Base-by-base conservation (phyloP, 768 basidiomycete genomes). In the Mycena filopes region DNA sequence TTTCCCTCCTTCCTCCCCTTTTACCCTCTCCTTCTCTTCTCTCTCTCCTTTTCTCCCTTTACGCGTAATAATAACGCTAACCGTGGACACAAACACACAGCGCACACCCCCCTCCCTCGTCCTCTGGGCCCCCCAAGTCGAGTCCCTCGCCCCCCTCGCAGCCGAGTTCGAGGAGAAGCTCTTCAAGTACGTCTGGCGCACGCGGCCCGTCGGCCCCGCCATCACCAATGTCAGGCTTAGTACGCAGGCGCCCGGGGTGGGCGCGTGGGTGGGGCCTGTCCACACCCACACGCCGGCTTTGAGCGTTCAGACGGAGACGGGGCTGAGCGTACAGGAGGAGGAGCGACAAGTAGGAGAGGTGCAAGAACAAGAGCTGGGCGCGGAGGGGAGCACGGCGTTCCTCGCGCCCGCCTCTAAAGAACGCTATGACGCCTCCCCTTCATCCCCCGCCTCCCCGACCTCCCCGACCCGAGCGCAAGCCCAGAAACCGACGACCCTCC, bases 131-230 rank as follows among this genome's bases (percentile, higher is more conserved):
- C 92, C 94, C 74, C 82, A 86, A 63, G 81, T 95, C 43, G 86
- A 85, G 66, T 73, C 74, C 43, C 89, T 96, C 68, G 88, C 94
- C 62, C 87, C 89, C 0, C 77, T 89, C 20, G 89, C 85, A 74
- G 84, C 84, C 55, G 92, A 92, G 71, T 90, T 93, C 68, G 90
- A 93, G 70, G 86, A 89, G 41, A 88, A 89, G 68, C 82, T 95
- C 73, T 93, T 95, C 81, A 87, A 88, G 71, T 89, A 91, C 71
- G 90, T 96, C 56, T 94, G 94, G 93, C 78, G 83, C 43, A 81
- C 80, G 12, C 83, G 87, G 54, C 42, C 67, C 11, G 65, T n/a
- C 66, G 41, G 20, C 23, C 21, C 55, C 42, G 38, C 46, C 40
- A 54, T 48, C 61, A n/a, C n/a, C n/a, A n/a, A n/a, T n/a, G n/a